Evolutionary conservation across 805 yeast genomes (phyloP), one percentile per base, ranked within the genome.

Genomic region (Lachancea sp.): DNA sequence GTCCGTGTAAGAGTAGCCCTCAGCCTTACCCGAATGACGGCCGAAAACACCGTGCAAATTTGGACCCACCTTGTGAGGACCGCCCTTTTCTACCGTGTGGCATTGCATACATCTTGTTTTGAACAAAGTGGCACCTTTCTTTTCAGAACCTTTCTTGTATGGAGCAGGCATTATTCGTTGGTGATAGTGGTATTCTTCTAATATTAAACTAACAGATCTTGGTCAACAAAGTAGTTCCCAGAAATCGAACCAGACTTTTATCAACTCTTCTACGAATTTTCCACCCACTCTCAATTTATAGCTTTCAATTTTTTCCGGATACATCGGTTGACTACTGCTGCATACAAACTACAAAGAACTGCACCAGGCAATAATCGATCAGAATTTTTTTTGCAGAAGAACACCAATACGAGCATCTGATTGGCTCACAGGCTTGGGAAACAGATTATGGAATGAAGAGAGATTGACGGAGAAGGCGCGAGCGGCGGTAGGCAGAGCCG

Each of bases 31-130:
- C 38, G 97, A 83, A 54, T 73, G 67, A 76, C 98, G 87, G 63
- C 94, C 94, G 51, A 92, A 75, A 55, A 92, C 72, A 71, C 97
- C 98, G 72, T 86, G 83, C 68, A 92, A 82, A 72, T 90, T 92
- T 66, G 98, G 98, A 70, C 98, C 98, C 61, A 90, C 97, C 78
- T 92, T 92, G 84, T 90, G 80, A 57, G 97, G 90, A 50, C 95
- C 97, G 64, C 96, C 96, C 48, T 73, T 75, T 70, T 90, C 97
- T 54, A 82, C 81, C 60, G 97, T 90, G 82, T 92, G 98, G 71
- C 98, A 92, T 76, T 92, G 97, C 58, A 88, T 76, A 72, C 98
- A 92, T 82, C 98, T 88, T 53, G 97, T 92, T 76, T 92, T 92
- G 83, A 92, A 92, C 54, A 92, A 77, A 65, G 86, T 86, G 55